Evolutionary conservation across 2,329 filamentous ascomycete species (phyloP).

Genomic region (Diaporthe capsici): DNA sequence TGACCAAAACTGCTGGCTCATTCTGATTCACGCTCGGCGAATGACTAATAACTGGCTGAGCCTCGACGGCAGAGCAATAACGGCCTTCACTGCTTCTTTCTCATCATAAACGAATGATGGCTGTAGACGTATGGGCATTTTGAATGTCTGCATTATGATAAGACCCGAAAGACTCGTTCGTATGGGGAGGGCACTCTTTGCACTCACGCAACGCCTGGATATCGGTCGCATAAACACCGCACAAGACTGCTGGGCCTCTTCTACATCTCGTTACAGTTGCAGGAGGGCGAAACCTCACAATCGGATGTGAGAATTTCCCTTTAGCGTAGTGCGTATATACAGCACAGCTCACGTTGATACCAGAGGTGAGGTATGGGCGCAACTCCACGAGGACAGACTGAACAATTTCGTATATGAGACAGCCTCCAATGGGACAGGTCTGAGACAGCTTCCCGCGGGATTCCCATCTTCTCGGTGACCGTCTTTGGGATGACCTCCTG

Average conservation of each 20-base stretch:
- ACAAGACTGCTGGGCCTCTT: neutral
- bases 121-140: too few relatives aligned
- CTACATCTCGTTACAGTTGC: neutral
- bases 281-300: neutral
- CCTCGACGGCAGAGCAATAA: neutral
- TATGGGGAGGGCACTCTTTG: neutral
- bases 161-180: neutral
- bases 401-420: neutral
- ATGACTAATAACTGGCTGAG: conserved; percentile 2
- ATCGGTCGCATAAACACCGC: neutral
- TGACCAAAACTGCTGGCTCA: conserved; percentile 23
- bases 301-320: neutral
- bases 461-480: too few relatives aligned
- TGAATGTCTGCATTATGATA: neutral
- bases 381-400: neutral
- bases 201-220: too few relatives aligned
- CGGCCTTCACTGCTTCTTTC: neutral
- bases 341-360: neutral
- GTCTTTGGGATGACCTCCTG: neutral
- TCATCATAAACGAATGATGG: neutral
- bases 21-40: conserved; percentile 3
- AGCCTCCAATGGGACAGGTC: neutral
- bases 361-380: neutral
- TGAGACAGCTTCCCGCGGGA: neutral
- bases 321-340: neutral